Percentiles rank a stretch among this genome's conserved stretches.
These are phyloP conservation scores for Pistacia vera DNA, from an alignment of 345 rosid species.

Conservation along the genomic window DNA sequence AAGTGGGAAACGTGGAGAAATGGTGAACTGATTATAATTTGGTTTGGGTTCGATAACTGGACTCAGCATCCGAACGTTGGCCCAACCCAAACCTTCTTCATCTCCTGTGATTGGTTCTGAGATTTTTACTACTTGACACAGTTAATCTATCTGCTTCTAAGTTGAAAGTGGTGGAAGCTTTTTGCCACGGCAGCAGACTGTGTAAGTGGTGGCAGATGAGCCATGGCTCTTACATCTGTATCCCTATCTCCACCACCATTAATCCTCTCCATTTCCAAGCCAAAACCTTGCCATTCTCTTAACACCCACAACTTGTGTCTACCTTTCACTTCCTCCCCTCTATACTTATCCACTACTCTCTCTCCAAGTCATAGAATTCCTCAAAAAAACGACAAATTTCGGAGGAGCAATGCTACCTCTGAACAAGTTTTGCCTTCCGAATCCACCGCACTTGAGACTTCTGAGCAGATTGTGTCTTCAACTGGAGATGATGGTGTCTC, in stretches of 20 bases:
- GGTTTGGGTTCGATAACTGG: too few relatives aligned
- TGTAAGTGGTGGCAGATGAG: constrained; percentile 19
- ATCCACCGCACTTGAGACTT: constrained; percentile 29
- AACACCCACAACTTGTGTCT: constrained; percentile 20
- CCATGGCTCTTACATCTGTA: constrained; percentile 32
- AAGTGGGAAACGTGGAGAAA: too few relatives aligned
- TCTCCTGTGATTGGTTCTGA: too few relatives aligned
- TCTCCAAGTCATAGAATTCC: constrained; percentile 20
- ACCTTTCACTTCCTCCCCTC: constrained; percentile 11
- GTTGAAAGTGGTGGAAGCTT: background rate
- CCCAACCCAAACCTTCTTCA: too few relatives aligned
- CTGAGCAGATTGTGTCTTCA: constrained; percentile 43
- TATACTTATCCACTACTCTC: constrained; percentile 23
- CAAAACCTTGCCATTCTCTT: constrained; percentile 29
- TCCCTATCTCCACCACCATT: constrained; percentile 10
- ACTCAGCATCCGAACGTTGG: too few relatives aligned
- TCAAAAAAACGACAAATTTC: constrained; percentile 19
- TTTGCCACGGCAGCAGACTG: constrained; percentile 6
- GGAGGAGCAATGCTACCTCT: constrained; percentile 55
- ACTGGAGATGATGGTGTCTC: constrained; percentile 47
- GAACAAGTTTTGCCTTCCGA: constrained; percentile 41
- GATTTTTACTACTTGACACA: too few relatives aligned
- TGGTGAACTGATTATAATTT: too few relatives aligned
- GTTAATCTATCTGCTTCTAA: too few relatives aligned
- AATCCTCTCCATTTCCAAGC: constrained; percentile 31